phyloP scores from a whole-genome alignment of 148 eudicot species.

The Euryodendron excelsum region DNA sequence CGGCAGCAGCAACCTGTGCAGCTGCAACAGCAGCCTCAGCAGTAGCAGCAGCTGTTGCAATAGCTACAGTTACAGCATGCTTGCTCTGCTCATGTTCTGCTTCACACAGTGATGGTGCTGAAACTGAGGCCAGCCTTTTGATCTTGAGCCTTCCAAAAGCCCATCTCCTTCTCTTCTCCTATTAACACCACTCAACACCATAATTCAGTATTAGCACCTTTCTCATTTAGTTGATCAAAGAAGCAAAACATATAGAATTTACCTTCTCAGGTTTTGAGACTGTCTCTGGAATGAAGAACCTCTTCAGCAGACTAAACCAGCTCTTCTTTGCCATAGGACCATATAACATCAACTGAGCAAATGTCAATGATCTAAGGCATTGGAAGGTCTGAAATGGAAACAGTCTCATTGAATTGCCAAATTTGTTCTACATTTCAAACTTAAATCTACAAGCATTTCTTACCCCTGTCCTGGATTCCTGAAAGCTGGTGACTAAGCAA shows the following conservation, averaged over 20 bases:
- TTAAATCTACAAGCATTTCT: neutral
- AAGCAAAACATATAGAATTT: neutral
- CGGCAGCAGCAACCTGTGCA: constrained; percentile 1
- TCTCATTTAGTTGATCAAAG: neutral
- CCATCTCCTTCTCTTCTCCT: constrained; percentile 59
- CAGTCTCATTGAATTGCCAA: neutral
- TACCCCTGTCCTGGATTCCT: constrained; percentile 7
- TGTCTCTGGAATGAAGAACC: constrained; percentile 42
- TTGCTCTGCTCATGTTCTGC: constrained; percentile 22
- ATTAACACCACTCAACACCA: constrained; percentile 1
- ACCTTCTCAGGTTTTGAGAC: constrained; percentile 47
- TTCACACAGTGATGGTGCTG: constrained; percentile 21
- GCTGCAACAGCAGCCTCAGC: neutral
- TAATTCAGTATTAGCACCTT: neutral
- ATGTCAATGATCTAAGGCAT: neutral
- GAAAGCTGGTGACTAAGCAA: neutral
- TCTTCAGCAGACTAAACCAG: constrained; percentile 55
- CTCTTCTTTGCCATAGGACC: constrained; percentile 55
- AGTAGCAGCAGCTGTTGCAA: constrained; percentile 4
- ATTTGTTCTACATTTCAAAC: too few relatives aligned
- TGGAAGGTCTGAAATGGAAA: neutral
- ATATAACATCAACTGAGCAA: neutral
- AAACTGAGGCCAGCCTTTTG: constrained; percentile 33
- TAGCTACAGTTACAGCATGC: neutral
- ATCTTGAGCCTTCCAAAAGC: constrained; percentile 35